These are phyloP conservation scores for Albophoma yamanashiensis DNA, from an alignment of 2,329 filamentous ascomycete species.

Conservation along the genomic window DNA sequence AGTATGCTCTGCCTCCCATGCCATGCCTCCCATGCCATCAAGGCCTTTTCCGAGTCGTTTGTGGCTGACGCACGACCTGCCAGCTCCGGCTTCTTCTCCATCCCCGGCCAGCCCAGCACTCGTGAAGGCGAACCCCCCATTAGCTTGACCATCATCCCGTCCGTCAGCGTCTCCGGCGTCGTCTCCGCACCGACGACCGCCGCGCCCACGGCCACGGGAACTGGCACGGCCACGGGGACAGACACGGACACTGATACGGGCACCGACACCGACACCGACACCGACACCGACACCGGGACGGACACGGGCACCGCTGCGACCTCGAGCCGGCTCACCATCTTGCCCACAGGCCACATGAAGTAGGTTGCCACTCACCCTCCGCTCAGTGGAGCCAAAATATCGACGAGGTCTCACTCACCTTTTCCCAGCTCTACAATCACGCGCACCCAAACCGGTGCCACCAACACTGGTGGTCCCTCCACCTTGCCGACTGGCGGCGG, in stretches of 20 bases:
- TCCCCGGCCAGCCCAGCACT: conserved; percentile 2
- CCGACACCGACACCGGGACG: not conserved
- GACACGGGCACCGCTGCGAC: not conserved
- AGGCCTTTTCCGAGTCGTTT: not conserved
- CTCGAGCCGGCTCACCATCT: not conserved
- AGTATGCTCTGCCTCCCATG: not conserved
- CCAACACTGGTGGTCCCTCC: not conserved
- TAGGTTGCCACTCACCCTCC: not conserved
- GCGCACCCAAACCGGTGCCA: not conserved
- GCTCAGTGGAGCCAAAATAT: not conserved
- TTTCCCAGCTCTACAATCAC: not conserved
- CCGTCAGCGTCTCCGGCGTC: not conserved
- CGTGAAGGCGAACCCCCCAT: not conserved
- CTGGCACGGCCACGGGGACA: not conserved
- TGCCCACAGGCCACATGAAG: not conserved
- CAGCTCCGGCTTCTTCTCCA: conserved; percentile 4
- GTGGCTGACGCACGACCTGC: not conserved
- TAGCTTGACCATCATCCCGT: not conserved
- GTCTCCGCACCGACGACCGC: not conserved
- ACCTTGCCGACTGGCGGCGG: not conserved
- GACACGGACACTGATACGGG: not conserved
- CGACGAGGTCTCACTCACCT: not conserved
- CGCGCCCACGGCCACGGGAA: not conserved
- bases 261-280: not conserved
- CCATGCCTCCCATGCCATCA: not conserved